These are phyloP conservation scores for Encephalitozoon romaleae DNA, from an alignment of 371 early-diverging fungal species.

Conservation along the genomic window DNA sequence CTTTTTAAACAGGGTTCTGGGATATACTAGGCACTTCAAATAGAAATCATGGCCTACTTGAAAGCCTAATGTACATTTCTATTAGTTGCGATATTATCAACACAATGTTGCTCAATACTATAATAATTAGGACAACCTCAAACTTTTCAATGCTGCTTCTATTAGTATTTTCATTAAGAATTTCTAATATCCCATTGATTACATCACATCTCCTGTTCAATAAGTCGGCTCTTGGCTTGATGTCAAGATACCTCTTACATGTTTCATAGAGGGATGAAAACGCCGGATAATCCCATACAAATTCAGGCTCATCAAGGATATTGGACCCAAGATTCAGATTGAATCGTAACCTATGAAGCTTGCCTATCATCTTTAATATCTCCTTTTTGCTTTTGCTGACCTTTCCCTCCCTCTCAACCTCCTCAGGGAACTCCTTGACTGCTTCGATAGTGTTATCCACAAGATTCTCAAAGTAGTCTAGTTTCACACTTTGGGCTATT, in stretches of 20 bases:
- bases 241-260: slow-evolving; percentile 60
- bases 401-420: slow-evolving; percentile 58
- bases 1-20: background rate
- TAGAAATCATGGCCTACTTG: background rate
- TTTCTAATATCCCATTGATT: slow-evolving; percentile 58
- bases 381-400: slow-evolving; percentile 57
- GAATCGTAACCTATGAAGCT: slow-evolving; percentile 57
- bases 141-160: slow-evolving; percentile 57
- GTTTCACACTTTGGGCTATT: slow-evolving; percentile 62
- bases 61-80: slow-evolving; percentile 5
- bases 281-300: slow-evolving; percentile 60
- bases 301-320: slow-evolving; percentile 61
- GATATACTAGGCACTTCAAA: background rate
- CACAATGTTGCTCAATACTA: slow-evolving; percentile 48
- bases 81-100: slow-evolving; percentile 45
- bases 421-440: slow-evolving; percentile 60
- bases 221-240: slow-evolving; percentile 59
- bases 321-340: slow-evolving; percentile 60
- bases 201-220: slow-evolving; percentile 60
- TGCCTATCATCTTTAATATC: slow-evolving; percentile 56
- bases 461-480: slow-evolving; percentile 61
- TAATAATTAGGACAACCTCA: slow-evolving; percentile 56
- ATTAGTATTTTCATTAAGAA: slow-evolving; percentile 58
- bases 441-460: slow-evolving; percentile 58
- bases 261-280: slow-evolving; percentile 60